Evolutionary conservation across 148 eudicot species (phyloP).

Genomic region (Amaranthus cruentus): DNA sequence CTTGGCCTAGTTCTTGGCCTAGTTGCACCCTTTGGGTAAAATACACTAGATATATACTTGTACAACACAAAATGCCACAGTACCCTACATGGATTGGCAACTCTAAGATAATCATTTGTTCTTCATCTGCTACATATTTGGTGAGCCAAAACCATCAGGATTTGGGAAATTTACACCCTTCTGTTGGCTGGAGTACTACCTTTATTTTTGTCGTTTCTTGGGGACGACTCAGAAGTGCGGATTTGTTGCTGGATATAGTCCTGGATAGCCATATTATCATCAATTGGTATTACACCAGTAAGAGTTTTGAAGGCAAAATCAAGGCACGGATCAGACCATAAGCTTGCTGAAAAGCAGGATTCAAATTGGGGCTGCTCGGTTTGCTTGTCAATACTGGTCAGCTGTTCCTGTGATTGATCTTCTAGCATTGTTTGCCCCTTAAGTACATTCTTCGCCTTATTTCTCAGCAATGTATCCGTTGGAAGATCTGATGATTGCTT

Average conservation of each 20-base stretch:
- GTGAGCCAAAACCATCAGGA: constrained; percentile 18
- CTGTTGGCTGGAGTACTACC: constrained; percentile 16
- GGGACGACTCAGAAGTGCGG: constrained; percentile 27
- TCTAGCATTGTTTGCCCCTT: constrained; percentile 13
- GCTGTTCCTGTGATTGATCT: constrained; percentile 9
- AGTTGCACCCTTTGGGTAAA: constrained; percentile 5
- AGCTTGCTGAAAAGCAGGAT: constrained; percentile 34
- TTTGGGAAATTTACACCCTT: constrained; percentile 22
- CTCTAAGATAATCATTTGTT: neutral
- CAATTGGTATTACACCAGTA: constrained; percentile 64
- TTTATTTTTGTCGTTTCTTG: constrained; percentile 21
- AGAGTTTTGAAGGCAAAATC: constrained; percentile 82
- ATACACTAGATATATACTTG: constrained; percentile 5
- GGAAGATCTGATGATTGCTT: constrained; percentile 16
- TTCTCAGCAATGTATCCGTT: neutral
- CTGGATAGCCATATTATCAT: constrained; percentile 47
- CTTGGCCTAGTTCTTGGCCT: constrained; percentile 8
- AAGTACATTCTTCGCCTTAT: constrained; percentile 2
- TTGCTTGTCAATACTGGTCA: neutral
- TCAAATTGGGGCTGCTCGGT: constrained; percentile 23
- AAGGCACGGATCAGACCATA: constrained; percentile 73
- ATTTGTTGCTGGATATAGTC: constrained; percentile 42
- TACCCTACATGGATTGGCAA: neutral
- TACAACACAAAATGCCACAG: constrained; percentile 12
- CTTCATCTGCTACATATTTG: constrained; percentile 24